A percentile compares a stretch with the other conserved stretches of the same genome.
phyloP scores from a whole-genome alignment of 768 basidiomycete genomes.

The Rhodocollybia butyracea region DNA sequence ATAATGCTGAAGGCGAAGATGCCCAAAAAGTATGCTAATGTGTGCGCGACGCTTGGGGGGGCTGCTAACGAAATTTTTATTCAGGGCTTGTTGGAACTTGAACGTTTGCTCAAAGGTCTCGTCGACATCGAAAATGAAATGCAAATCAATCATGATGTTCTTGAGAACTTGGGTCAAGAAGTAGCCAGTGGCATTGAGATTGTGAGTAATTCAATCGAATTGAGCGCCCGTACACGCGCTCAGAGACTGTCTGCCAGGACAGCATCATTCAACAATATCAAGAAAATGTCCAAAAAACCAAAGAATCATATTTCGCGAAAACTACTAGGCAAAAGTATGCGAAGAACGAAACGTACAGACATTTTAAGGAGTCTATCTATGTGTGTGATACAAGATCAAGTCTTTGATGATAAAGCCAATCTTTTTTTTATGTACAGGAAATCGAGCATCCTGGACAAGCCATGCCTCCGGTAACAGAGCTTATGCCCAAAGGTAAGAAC shows the following conservation, averaged over 20 bases:
- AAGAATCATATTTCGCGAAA: conserved; percentile 49
- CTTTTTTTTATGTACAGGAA: conserved; percentile 41
- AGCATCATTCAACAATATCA: conserved; percentile 52
- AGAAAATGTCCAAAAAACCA: conserved; percentile 34
- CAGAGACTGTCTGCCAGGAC: conserved; percentile 34
- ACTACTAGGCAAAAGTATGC: conserved; percentile 81
- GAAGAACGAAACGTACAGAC: conserved; percentile 52
- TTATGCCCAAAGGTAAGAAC: conserved; percentile 61
- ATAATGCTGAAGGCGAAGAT: conserved; percentile 53
- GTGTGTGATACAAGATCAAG: conserved; percentile 35
- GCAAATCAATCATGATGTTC: conserved; percentile 46
- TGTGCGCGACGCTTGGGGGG: background rate
- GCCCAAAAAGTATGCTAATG: conserved; percentile 41
- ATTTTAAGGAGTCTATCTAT: conserved; percentile 66
- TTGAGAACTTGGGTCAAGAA: conserved; percentile 55
- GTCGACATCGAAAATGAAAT: conserved; percentile 67
- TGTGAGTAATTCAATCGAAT: conserved; percentile 35
- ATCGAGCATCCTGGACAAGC: conserved; percentile 57
- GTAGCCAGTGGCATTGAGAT: conserved; percentile 56
- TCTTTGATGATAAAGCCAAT: background rate
- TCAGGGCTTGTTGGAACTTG: conserved; percentile 59
- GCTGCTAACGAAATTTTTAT: conserved; percentile 1
- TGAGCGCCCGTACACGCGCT: background rate
- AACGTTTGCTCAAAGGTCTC: conserved; percentile 62
- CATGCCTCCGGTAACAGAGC: conserved; percentile 76